phyloP scores from a whole-genome alignment of 2,329 filamentous ascomycete species.

The Aspergillus fumigatiaffinis region DNA sequence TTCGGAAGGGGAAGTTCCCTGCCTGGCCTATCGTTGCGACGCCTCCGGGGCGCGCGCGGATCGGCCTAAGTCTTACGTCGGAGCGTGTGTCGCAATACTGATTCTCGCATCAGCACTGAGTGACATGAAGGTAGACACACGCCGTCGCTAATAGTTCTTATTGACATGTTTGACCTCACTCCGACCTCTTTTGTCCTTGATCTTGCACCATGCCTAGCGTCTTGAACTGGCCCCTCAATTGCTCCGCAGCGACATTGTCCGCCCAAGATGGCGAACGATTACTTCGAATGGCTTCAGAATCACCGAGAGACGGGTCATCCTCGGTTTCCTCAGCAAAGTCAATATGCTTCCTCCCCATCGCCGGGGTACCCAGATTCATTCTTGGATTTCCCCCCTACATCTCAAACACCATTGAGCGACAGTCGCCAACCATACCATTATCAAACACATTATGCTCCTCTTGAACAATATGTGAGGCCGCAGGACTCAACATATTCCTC shows the following conservation, averaged over 20 bases:
- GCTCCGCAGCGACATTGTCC: background rate
- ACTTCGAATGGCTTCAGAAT: slow-evolving; percentile 15
- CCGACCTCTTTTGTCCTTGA: background rate
- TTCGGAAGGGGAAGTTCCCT: slow-evolving; percentile 5
- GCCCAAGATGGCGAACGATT: slow-evolving; percentile 17
- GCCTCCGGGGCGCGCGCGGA: background rate
- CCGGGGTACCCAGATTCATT: background rate
- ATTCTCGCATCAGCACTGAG: background rate
- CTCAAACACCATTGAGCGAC: background rate
- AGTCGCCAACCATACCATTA: background rate
- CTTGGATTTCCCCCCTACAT: background rate
- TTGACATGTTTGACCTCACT: background rate
- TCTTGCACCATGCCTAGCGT: background rate
- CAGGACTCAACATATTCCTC: background rate
- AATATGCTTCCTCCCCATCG: background rate
- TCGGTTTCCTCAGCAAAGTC: background rate
- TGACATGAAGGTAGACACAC: background rate
- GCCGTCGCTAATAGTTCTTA: background rate
- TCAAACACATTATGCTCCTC: background rate
- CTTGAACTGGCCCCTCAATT: background rate
- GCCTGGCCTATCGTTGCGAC: background rate
- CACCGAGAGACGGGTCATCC: slow-evolving; percentile 6
- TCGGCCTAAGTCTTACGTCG: background rate
- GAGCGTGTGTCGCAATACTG: background rate
- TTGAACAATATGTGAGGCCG: background rate